These are phyloP conservation scores for Nothophytophthora sp. DNA, from an alignment of 352 stramenopile species.

Conservation along the genomic window DNA sequence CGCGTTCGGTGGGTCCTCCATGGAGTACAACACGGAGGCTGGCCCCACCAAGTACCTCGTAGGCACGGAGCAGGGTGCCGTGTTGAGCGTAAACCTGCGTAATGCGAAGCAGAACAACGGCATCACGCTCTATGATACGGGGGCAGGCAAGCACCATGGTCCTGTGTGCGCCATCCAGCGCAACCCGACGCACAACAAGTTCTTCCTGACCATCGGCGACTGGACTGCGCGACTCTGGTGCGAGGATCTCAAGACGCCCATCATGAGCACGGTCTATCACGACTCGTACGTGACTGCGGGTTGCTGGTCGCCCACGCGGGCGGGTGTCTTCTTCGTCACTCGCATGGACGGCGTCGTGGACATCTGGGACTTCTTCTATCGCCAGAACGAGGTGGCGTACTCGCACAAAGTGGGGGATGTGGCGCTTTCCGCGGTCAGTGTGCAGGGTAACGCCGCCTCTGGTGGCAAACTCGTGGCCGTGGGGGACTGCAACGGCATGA, in stretches of 20 bases:
- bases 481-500: conserved; percentile 95
- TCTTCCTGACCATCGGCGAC: conserved; percentile 97
- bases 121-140: conserved; percentile 96
- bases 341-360: conserved; percentile 97
- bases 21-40: conserved; percentile 98
- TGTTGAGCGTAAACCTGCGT: conserved; percentile 94
- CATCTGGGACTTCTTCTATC: conserved; percentile 98
- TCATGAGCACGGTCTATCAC: conserved; percentile 98
- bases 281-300: conserved; percentile 95
- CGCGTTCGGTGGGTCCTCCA: conserved; percentile 91
- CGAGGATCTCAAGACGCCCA: conserved; percentile 97
- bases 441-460: conserved; percentile 90
- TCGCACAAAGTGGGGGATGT: conserved; percentile 96
- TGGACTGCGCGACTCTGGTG: conserved; percentile 97
- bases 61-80: conserved; percentile 96
- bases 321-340: conserved; percentile 97
- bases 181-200: conserved; percentile 98
- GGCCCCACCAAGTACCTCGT: conserved; percentile 97
- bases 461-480: conserved; percentile 95
- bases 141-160: conserved; percentile 94
- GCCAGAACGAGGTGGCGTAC: conserved; percentile 97
- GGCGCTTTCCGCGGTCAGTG: conserved; percentile 90
- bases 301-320: conserved; percentile 96
- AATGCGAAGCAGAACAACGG: conserved; percentile 98
- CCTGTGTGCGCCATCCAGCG: conserved; percentile 96